A percentile compares a stretch with the other conserved stretches of the same genome.
phyloP scores from a whole-genome alignment of 805 yeast genomes.

The Starmerella gropengiesseri region DNA sequence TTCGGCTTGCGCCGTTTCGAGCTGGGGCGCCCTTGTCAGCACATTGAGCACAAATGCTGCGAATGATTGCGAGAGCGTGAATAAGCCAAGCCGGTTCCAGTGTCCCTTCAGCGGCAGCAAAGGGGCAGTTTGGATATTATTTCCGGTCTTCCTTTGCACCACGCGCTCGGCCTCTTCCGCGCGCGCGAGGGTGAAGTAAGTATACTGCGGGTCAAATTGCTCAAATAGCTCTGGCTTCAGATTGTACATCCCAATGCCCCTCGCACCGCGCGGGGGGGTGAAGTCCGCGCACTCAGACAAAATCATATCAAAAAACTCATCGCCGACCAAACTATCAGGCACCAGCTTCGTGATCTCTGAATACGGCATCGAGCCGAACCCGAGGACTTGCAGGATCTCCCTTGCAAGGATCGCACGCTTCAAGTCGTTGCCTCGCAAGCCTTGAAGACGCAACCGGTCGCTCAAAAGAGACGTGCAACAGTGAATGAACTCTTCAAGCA shows the following conservation, averaged over 20 bases:
- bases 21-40: conserved; percentile 6
- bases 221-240: conserved; percentile 47
- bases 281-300: conserved; percentile 48
- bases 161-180: conserved; percentile 65
- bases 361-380: conserved; percentile 62
- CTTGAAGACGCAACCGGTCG: conserved; percentile 51
- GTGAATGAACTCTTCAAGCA: conserved; percentile 71
- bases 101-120: conserved; percentile 29
- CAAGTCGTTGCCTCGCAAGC: conserved; percentile 38
- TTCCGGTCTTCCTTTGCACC: conserved; percentile 42
- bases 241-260: conserved; percentile 54
- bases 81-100: conserved; percentile 26
- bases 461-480: conserved; percentile 56
- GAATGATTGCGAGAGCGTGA: conserved; percentile 26
- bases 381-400: conserved; percentile 75
- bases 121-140: conserved; percentile 47
- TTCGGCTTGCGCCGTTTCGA: conserved; percentile 37
- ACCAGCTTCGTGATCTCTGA: conserved; percentile 56
- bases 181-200: conserved; percentile 64
- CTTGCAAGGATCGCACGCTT: conserved; percentile 42
- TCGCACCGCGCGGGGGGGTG: conserved; percentile 47
- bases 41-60: conserved; percentile 21
- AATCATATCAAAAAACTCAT: conserved; percentile 59
- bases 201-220: conserved; percentile 69
- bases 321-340: conserved; percentile 66